Evolutionary conservation across 257 asterid species (phyloP), one percentile per base, ranked within the genome.

Genomic region (Phtheirospermum japonicum): DNA sequence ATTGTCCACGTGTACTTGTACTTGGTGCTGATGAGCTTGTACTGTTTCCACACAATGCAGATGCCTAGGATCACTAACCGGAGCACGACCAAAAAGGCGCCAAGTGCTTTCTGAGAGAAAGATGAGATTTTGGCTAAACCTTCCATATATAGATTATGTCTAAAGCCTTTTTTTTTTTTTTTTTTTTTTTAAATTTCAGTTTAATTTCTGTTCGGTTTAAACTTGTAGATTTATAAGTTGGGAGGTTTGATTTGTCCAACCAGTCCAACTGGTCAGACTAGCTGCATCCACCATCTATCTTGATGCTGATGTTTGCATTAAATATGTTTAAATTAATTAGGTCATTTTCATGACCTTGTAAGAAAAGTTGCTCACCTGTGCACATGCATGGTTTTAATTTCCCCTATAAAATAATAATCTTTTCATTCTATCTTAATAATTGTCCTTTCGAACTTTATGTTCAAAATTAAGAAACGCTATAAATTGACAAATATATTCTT

Each of bases 1-100:
- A 86, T 78, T 11, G 13, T 36, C 12, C 72, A 64, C 58, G 9
- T 59, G 76, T 55, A 83, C n/a, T 69, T 63, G 14, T 73, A 57
- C 19, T 59, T 70, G 36, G 75, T 39, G 4, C 20, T 31, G 5
- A 46, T 28, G 0, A 56, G 69, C 14, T 18, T 32, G 2, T 70
- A 76, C 45, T 61, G 61, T 8, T 43, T 74, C 63, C 70, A 65
- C 0, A 65, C 0, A 23, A 82, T 55, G 57, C 75, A 62, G 0
- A 34, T 11, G 43, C 68, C 13, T 11, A 83, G 40, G 0, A 81
- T 5, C 19, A 59, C n/a, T 4, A 81, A 12, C 14, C 68, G 61
- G 42, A 79, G 55, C 2, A 64, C 10, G 34, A 73, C 75, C 10
- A 67, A 58, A n/a, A 58, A 74, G 5, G 19, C 17, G 1, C 78